phyloP scores from a whole-genome alignment of 345 rosid species.

The Eutrema heterophyllum region DNA sequence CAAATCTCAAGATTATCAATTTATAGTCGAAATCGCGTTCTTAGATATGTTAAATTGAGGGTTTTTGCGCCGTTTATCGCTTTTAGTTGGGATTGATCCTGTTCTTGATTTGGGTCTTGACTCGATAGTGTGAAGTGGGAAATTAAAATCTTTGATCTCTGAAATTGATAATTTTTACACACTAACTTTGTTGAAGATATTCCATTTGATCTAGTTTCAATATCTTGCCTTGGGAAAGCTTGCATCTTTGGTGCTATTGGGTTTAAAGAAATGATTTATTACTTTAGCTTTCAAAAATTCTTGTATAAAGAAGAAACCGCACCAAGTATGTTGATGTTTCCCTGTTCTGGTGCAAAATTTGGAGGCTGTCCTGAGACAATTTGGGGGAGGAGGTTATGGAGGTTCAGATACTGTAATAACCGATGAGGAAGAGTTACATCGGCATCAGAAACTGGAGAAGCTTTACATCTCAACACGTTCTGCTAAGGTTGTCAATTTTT shows the following conservation, averaged over 20 bases:
- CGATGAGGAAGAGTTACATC: constrained; percentile 70
- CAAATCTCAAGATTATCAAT: not conserved
- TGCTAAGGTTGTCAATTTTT: constrained; percentile 56
- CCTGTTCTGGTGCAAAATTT: not conserved
- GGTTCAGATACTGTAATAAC: constrained; percentile 59
- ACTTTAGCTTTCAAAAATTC: not conserved
- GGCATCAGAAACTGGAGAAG: constrained; percentile 87
- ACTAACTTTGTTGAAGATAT: not conserved
- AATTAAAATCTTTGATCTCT: not conserved
- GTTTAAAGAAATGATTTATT: not conserved
- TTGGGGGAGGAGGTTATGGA: constrained; percentile 88
- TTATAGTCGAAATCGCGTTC: not conserved
- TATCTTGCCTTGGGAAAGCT: not conserved
- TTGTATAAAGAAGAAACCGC: not conserved
- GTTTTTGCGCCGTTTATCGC: not conserved
- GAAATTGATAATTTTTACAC: not conserved
- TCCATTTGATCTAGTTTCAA: not conserved
- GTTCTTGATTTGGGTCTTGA: not conserved
- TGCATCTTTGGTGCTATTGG: not conserved
- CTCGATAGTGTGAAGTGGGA: not conserved
- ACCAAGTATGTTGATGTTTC: constrained; percentile 6
- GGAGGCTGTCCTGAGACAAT: constrained; percentile 92
- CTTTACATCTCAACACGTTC: constrained; percentile 89
- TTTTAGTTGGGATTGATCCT: not conserved
- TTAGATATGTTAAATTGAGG: not conserved